Evolutionary conservation across 768 basidiomycete species (phyloP).

Genomic region (Mrakia gelida): DNA sequence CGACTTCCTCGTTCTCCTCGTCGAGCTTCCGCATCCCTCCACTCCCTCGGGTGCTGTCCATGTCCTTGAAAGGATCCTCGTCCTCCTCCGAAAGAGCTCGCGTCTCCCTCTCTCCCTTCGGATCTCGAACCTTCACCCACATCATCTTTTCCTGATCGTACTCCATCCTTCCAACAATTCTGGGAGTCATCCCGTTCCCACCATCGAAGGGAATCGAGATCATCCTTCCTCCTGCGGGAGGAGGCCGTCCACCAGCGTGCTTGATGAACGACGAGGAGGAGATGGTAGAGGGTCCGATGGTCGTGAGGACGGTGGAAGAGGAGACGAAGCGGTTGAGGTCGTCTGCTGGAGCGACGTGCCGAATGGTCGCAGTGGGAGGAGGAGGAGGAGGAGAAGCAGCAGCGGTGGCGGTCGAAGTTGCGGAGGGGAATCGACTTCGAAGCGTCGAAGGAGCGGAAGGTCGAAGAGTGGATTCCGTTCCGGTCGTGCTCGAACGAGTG

Average conservation of each 20-base stretch:
- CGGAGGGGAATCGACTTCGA: conserved; percentile 44
- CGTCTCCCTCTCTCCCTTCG: conserved; percentile 35
- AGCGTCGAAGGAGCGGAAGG: neutral
- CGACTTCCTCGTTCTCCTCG: neutral
- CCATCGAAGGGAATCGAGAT: conserved; percentile 78
- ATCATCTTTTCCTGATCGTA: conserved; percentile 77
- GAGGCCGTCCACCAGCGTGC: conserved; percentile 42
- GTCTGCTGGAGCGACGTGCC: conserved; percentile 45
- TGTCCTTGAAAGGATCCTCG: conserved; percentile 79
- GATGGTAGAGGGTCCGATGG: conserved; percentile 54
- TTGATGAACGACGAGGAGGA: conserved; percentile 80
- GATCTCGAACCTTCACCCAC: conserved; percentile 67
- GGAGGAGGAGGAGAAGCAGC: neutral
- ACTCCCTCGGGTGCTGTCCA: conserved; percentile 42
- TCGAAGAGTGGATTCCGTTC: conserved; percentile 3
- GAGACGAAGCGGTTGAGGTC: conserved; percentile 87
- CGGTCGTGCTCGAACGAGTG: neutral
- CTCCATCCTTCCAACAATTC: conserved; percentile 71
- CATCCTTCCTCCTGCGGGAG: conserved; percentile 33
- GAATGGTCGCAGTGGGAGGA: conserved; percentile 39
- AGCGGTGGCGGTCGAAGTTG: conserved; percentile 41
- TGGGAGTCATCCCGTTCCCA: conserved; percentile 32
- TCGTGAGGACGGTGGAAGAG: conserved; percentile 57
- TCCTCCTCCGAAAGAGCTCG: conserved; percentile 31
- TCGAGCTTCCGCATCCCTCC: conserved; percentile 7